These are phyloP conservation scores for Micractinium conductrix DNA, from an alignment of 139 green algal genomes.

Conservation along the genomic window DNA sequence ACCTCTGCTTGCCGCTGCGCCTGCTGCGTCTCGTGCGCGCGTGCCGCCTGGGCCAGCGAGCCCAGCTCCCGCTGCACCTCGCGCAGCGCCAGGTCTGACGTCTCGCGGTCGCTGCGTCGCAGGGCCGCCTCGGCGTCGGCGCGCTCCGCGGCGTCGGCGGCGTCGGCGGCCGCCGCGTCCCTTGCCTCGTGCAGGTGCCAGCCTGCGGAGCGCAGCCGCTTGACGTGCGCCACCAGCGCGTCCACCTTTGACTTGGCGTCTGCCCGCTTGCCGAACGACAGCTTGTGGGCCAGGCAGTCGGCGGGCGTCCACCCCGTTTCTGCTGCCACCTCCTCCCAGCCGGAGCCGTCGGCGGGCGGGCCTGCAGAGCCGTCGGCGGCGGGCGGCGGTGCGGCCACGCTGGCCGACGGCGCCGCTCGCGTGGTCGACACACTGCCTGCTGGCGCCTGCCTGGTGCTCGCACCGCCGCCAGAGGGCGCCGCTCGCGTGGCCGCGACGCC, in stretches of 20 bases:
- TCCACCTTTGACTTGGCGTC: slow-evolving; percentile 53
- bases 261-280: slow-evolving; percentile 55
- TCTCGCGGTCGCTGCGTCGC: slow-evolving; percentile 21
- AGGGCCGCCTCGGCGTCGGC: slow-evolving; percentile 37
- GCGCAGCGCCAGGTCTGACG: slow-evolving; percentile 49
- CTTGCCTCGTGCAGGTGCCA: slow-evolving; percentile 48
- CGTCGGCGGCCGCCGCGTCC: slow-evolving; percentile 22
- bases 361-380: too few relatives aligned
- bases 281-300: slow-evolving; percentile 57
- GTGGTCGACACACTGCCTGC: too few relatives aligned
- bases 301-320: slow-evolving; percentile 41
- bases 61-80: slow-evolving; percentile 50
- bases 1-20: slow-evolving; percentile 21
- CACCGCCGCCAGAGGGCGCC: too few relatives aligned
- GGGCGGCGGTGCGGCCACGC: not conserved
- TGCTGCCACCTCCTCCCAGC: slow-evolving; percentile 43
- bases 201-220: slow-evolving; percentile 49
- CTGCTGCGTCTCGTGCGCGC: slow-evolving; percentile 57
- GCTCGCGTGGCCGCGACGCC: not conserved
- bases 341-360: slow-evolving; percentile 4
- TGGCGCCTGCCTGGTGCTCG: too few relatives aligned
- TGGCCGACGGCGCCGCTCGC: not conserved
- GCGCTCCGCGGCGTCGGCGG: not conserved
- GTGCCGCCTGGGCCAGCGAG: slow-evolving; percentile 58
- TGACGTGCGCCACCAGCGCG: slow-evolving; percentile 51